phyloP scores from a whole-genome alignment of 129 eudicot species.

The Centrapalus pauciflorus region DNA sequence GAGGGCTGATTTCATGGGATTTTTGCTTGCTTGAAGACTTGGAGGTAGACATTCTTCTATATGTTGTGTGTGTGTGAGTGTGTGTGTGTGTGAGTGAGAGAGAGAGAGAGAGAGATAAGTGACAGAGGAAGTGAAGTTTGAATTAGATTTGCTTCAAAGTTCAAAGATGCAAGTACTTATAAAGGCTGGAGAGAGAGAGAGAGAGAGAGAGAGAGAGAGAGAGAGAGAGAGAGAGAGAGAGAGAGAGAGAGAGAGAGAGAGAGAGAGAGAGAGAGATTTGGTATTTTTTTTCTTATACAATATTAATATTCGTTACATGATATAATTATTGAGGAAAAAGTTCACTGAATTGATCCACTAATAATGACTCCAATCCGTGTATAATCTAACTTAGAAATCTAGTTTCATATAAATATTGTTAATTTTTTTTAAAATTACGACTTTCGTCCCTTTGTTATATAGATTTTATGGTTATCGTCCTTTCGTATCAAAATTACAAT shows the following conservation, averaged over 20 bases:
- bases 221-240: neutral
- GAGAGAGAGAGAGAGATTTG: neutral
- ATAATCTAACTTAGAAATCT: neutral
- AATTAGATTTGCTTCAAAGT: constrained; percentile 29
- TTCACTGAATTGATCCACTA: constrained; percentile 15
- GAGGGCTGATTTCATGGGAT: constrained; percentile 50
- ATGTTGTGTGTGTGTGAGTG: neutral
- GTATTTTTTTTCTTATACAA: neutral
- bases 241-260: neutral
- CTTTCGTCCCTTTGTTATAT: too few relatives aligned
- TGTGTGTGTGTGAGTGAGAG: neutral
- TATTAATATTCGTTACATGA: neutral
- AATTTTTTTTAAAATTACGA: neutral
- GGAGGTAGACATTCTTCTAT: constrained; percentile 26
- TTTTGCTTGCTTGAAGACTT: constrained; percentile 42
- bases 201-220: constrained; percentile 2
- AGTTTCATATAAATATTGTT: neutral
- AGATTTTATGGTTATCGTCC: too few relatives aligned
- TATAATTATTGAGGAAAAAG: constrained; percentile 3
- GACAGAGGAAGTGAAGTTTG: constrained; percentile 21
- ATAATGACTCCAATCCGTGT: constrained; percentile 12
- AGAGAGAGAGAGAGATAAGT: neutral
- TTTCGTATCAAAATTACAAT: too few relatives aligned
- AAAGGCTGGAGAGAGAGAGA: constrained; percentile 12
- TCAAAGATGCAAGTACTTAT: constrained; percentile 17